A percentile compares a stretch with the other conserved stretches of the same genome.
Evolutionary conservation across 129 eudicot species (phyloP).

Genomic region (Silybum marianum): DNA sequence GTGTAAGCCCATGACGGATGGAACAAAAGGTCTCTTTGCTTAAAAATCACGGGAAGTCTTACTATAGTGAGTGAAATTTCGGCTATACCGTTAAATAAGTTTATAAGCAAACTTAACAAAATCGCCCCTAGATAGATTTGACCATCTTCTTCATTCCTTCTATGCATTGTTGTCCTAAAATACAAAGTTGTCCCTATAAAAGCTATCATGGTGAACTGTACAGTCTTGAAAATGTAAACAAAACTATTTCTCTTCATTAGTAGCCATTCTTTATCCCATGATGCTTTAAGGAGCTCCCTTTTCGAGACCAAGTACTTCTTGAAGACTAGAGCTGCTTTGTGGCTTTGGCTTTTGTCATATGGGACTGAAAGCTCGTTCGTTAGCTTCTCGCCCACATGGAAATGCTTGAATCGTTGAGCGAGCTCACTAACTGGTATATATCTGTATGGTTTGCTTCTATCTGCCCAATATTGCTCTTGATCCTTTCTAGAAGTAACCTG

Average conservation of each 20-base stretch:
- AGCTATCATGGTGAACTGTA: slow-evolving; percentile 54
- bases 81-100: slow-evolving; percentile 71
- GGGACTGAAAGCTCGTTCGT: slow-evolving; percentile 61
- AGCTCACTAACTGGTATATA: slow-evolving; percentile 61
- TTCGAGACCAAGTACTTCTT: slow-evolving; percentile 54
- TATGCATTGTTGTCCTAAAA: slow-evolving; percentile 43
- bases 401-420: slow-evolving; percentile 48
- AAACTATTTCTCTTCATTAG: slow-evolving; percentile 61
- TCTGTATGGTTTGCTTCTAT: slow-evolving; percentile 51
- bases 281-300: slow-evolving; percentile 59
- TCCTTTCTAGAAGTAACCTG: slow-evolving; percentile 84
- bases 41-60: slow-evolving; percentile 81
- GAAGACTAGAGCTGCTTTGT: slow-evolving; percentile 62
- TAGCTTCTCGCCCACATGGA: slow-evolving; percentile 58
- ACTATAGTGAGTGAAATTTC: slow-evolving; percentile 62
- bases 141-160: slow-evolving; percentile 57
- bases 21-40: slow-evolving; percentile 83
- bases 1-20: slow-evolving; percentile 84
- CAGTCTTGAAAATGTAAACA: slow-evolving; percentile 57
- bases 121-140: slow-evolving; percentile 47
- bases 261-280: slow-evolving; percentile 73
- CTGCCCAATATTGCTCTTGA: slow-evolving; percentile 85
- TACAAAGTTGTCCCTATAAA: slow-evolving; percentile 56
- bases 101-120: slow-evolving; percentile 52
- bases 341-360: slow-evolving; percentile 55